These are phyloP conservation scores for Carpinus fangiana DNA, from an alignment of 306 rosid genomes.

Conservation along the genomic window DNA sequence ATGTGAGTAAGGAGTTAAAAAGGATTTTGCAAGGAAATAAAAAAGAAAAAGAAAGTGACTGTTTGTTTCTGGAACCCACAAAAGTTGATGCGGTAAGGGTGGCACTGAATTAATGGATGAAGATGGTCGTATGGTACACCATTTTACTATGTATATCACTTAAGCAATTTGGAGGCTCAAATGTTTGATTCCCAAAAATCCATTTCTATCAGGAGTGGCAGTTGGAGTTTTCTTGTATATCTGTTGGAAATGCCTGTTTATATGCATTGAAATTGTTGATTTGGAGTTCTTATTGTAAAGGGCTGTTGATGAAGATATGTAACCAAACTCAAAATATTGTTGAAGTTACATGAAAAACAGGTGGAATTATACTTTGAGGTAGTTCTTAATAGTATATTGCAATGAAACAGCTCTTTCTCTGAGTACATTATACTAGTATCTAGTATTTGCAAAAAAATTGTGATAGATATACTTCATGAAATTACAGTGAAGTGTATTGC, in stretches of 20 bases:
- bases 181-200: not conserved
- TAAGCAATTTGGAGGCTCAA: not conserved
- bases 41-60: not conserved
- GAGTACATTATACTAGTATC: no score
- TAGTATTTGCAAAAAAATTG: not conserved
- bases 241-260: not conserved
- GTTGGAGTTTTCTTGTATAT: not conserved
- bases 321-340: not conserved
- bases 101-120: not conserved
- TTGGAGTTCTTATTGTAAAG: not conserved
- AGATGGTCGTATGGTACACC: not conserved
- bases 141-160: not conserved
- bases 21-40: not conserved
- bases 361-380: slow-evolving; percentile 35
- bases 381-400: not conserved
- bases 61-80: not conserved
- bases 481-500: not conserved
- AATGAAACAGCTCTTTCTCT: no score
- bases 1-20: not conserved
- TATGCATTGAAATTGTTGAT: not conserved
- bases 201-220: not conserved
- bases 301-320: not conserved
- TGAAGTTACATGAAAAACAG: slow-evolving; percentile 38
- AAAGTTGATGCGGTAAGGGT: not conserved
- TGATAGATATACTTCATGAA: not conserved